Evolutionary conservation across 2,329 filamentous ascomycete genomes (phyloP).

Genomic region (Monilinia vaccinii-corymbosi): DNA sequence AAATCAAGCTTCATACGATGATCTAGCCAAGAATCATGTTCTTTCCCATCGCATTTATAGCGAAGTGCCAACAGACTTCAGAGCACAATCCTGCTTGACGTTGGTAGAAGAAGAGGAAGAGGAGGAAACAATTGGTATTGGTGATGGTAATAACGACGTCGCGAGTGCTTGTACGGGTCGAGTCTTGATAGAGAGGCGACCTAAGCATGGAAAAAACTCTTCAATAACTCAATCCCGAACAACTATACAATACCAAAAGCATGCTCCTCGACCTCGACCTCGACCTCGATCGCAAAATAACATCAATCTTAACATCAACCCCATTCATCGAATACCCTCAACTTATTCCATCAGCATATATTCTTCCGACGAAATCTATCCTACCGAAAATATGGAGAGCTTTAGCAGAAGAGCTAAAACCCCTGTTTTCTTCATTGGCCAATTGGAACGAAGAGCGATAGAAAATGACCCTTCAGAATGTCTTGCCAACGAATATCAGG

Average conservation of each 20-base stretch:
- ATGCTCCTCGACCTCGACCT: not conserved
- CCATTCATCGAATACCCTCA: constrained; percentile 2
- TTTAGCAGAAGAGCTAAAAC: constrained; percentile 21
- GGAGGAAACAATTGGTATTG: not conserved
- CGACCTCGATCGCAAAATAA: not conserved
- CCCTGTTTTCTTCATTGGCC: constrained; percentile 24
- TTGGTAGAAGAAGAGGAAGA: constrained; percentile 9
- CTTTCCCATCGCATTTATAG: not conserved
- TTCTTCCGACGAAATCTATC: constrained; percentile 2
- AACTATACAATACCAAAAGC: not conserved
- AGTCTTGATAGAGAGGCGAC: not conserved
- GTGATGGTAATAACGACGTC: constrained; percentile 3
- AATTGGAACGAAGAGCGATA: constrained; percentile 18
- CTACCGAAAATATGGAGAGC: not conserved
- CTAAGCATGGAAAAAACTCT: not conserved
- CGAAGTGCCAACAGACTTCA: constrained; percentile 8
- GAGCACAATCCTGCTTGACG: constrained; percentile 12
- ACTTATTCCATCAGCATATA: constrained; percentile 13
- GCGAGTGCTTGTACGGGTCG: not conserved
- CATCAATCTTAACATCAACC: not conserved
- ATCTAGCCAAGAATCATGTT: constrained; percentile 1
- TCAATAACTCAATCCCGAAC: constrained; percentile 3
- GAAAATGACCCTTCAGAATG: constrained; percentile 14
- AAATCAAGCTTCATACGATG: constrained; percentile 9
- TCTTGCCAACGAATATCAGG: constrained; percentile 22